Percentiles rank a stretch among this genome's conserved stretches.
phyloP scores from a whole-genome alignment of 495 filamentous ascomycete genomes.

The Sordaria brevicollis region DNA sequence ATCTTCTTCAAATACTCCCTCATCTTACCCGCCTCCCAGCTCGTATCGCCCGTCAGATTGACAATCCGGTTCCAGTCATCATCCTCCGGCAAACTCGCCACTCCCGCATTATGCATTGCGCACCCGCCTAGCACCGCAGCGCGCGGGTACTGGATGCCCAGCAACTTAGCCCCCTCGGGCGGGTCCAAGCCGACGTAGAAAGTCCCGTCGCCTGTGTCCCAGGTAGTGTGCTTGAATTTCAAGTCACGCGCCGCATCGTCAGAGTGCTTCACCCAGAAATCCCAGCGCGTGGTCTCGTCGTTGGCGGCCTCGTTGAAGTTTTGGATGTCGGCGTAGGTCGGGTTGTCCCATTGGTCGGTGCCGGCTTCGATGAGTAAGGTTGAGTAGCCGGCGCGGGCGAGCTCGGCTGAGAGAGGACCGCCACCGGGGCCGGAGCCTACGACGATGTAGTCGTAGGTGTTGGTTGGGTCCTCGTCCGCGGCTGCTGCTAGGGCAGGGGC shows the following conservation, averaged over 20 bases:
- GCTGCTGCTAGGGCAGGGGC: conserved; percentile 13
- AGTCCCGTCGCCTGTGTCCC: conserved; percentile 32
- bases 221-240: conserved; percentile 35
- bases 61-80: conserved; percentile 37
- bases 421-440: conserved; percentile 58
- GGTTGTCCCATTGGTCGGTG: conserved; percentile 45
- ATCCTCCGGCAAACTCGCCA: conserved; percentile 30
- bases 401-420: conserved; percentile 49
- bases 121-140: conserved; percentile 37
- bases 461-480: not conserved
- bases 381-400: conserved; percentile 49
- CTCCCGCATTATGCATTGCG: conserved; percentile 40
- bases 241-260: conserved; percentile 29
- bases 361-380: conserved; percentile 57
- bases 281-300: conserved; percentile 37
- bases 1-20: conserved; percentile 32
- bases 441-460: conserved; percentile 53
- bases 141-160: conserved; percentile 39
- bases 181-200: conserved; percentile 39
- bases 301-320: conserved; percentile 36
- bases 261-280: conserved; percentile 43
- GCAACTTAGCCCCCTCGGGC: conserved; percentile 28
- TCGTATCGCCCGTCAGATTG: conserved; percentile 34
- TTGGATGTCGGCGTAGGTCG: conserved; percentile 28
- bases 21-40: conserved; percentile 37